phyloP scores from a whole-genome alignment of 176 grass and related monocot genomes.

The Zea luxurians region DNA sequence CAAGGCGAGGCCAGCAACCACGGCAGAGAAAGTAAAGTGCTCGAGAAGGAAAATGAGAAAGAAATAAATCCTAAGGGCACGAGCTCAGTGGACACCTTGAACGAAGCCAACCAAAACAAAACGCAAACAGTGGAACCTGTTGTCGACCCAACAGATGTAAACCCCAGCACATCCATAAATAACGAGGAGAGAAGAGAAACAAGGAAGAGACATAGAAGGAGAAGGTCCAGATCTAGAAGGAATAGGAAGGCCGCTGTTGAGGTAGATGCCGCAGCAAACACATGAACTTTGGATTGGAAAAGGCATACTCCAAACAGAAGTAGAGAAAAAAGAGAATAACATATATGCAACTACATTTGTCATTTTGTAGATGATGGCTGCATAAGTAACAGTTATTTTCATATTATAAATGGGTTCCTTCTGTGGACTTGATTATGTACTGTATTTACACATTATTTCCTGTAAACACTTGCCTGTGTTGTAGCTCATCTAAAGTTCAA shows the following conservation, averaged over 20 bases:
- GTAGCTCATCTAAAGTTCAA: constrained; percentile 21
- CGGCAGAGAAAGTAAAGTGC: constrained; percentile 46
- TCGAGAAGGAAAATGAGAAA: constrained; percentile 48
- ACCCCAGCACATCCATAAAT: constrained; percentile 33
- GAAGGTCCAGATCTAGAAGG: constrained; percentile 50
- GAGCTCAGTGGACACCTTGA: constrained; percentile 35
- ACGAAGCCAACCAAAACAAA: constrained; percentile 43
- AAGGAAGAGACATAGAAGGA: constrained; percentile 47
- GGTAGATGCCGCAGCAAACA: constrained; percentile 28
- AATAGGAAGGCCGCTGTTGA: constrained; percentile 38
- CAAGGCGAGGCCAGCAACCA: constrained; percentile 40
- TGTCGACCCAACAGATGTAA: constrained; percentile 30
- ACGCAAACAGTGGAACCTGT: constrained; percentile 9
- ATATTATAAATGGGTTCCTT: constrained; percentile 31
- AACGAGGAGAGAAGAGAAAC: constrained; percentile 38
- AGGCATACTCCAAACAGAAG: background rate
- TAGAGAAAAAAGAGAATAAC: constrained; percentile 10
- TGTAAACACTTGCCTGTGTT: background rate
- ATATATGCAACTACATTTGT: constrained; percentile 10
- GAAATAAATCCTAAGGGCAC: constrained; percentile 43
- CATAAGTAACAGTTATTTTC: constrained; percentile 27
- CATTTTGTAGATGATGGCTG: constrained; percentile 35
- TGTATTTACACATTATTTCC: constrained; percentile 24
- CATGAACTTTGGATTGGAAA: constrained; percentile 12
- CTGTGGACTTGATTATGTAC: constrained; percentile 13